These are phyloP conservation scores for Haematococcus lacustris DNA, from an alignment of 139 green algal genomes.

Conservation along the genomic window DNA sequence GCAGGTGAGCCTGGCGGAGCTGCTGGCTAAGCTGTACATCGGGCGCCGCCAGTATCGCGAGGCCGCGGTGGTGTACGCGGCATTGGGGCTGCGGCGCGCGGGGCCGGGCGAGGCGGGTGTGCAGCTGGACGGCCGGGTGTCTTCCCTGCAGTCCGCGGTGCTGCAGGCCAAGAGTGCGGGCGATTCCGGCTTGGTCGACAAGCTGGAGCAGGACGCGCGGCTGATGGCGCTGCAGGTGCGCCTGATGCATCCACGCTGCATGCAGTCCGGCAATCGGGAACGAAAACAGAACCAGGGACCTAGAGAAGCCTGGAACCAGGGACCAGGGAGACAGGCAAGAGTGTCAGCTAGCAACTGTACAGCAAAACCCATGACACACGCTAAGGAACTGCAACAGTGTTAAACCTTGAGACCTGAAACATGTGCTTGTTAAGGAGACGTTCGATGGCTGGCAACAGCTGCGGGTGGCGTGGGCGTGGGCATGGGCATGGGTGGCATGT, in stretches of 20 bases:
- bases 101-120: conserved; percentile 37
- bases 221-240: conserved; percentile 54
- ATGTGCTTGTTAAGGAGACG: too few relatives aligned
- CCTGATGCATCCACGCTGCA: too few relatives aligned
- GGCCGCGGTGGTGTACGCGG: conserved; percentile 42
- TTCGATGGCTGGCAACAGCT: too few relatives aligned
- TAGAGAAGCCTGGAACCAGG: too few relatives aligned
- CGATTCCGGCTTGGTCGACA: conserved; percentile 39
- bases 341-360: too few relatives aligned
- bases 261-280: too few relatives aligned
- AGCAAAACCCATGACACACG: too few relatives aligned
- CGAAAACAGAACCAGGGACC: too few relatives aligned
- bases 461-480: conserved; percentile 9
- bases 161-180: conserved; percentile 60
- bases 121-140: conserved; percentile 45
- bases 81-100: conserved; percentile 44
- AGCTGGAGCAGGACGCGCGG: conserved; percentile 37
- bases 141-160: conserved; percentile 46
- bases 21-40: conserved; percentile 58
- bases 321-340: too few relatives aligned
- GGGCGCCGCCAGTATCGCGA: conserved; percentile 25
- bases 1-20: conserved; percentile 17
- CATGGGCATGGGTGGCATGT: background rate
- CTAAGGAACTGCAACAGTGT: too few relatives aligned
- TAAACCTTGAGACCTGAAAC: too few relatives aligned